Base-by-base conservation (phyloP, 345 rosid genomes). In the Hibiscus syriacus region DNA sequence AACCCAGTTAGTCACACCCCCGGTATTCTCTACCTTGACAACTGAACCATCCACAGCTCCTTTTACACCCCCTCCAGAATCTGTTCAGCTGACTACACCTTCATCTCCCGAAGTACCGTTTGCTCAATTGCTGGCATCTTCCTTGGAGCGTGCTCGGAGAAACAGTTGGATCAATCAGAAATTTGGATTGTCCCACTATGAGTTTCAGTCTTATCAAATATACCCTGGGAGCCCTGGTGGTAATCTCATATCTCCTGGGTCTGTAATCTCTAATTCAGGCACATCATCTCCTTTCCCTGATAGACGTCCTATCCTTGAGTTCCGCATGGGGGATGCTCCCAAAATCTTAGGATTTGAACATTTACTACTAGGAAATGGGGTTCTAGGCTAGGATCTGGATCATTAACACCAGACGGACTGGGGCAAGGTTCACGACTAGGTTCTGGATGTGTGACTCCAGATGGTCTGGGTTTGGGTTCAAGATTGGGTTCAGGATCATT, bases 101-200 rank as follows among this genome's bases (percentile, higher is more conserved):
- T 88, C 97, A 5, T 93, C 98, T 50, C 98, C 98, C 16, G 97
- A 93, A 70, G 97, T 93, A 58, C 98, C 98, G 10, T 93, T 80
- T 81, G 98, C 98, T 72, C 92, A 84, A 77, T 76, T 93, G 41
- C 80, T 93, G 79, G 80, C 98, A 19, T 87, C 97, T 70, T 90
- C 97, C 2, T 72, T 90, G 80, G 97, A 90, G 77, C 86, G 87
- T 46, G 87, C 97, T 63, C 83, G 95, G 61, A 84, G 86, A 73
- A 76, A 79, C 56, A 80, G 86, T 16, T 87, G 87, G 67, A 43
- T 65, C 38, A 81, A 80, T 61, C 89, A 77, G 9, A 92, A 92
- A 80, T 86, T 83, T 62, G 77, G 82, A 1, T 77, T 83, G 3
- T 83, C 96, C 17, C 86, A 84, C 38, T 83, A 82, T 62, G 98